Evolutionary conservation across 2,329 filamentous ascomycete species (phyloP).

Genomic region (Xylaria sp.): DNA sequence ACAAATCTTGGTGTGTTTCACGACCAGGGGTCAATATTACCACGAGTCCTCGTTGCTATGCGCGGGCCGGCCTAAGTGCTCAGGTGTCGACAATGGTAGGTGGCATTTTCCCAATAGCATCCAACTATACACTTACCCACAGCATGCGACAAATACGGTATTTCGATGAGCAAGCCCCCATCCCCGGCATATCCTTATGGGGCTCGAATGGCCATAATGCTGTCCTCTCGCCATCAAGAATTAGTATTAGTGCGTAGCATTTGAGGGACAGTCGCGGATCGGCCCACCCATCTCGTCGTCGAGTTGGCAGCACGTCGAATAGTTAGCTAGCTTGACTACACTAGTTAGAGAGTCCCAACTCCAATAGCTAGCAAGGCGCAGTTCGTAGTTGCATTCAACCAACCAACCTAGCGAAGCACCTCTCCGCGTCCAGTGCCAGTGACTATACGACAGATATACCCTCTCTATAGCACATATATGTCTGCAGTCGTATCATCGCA

Average conservation of each 20-base stretch:
- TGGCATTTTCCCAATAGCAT: conserved; percentile 19
- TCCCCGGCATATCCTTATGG: conserved; percentile 23
- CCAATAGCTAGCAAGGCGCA: conserved; percentile 34
- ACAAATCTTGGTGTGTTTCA: conserved; percentile 32
- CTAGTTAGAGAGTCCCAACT: conserved; percentile 19
- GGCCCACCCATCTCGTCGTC: conserved; percentile 14
- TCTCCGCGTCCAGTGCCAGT: background rate
- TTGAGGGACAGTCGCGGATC: conserved; percentile 27
- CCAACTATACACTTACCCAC: background rate
- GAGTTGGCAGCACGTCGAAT: conserved; percentile 24
- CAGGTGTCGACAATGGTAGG: conserved; percentile 14
- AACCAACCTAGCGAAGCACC: conserved; percentile 11
- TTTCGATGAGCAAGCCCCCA: conserved; percentile 30
- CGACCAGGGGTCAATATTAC: conserved; percentile 20
- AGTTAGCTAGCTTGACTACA: too few relatives aligned
- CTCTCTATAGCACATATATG: conserved; percentile 6
- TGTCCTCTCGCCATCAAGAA: conserved; percentile 18
- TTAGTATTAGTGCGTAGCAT: conserved; percentile 16
- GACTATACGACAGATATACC: conserved; percentile 9
- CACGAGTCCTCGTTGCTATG: conserved; percentile 14
- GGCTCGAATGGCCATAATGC: conserved; percentile 1
- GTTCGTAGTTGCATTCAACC: conserved; percentile 24
- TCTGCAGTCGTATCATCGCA: conserved; percentile 23
- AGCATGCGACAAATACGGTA: conserved; percentile 7
- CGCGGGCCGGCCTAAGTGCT: conserved; percentile 12